Conservation (phyloP, 1,284 basidiomycete genomes). For the Cutaneotrichosporon sp. region DNA sequence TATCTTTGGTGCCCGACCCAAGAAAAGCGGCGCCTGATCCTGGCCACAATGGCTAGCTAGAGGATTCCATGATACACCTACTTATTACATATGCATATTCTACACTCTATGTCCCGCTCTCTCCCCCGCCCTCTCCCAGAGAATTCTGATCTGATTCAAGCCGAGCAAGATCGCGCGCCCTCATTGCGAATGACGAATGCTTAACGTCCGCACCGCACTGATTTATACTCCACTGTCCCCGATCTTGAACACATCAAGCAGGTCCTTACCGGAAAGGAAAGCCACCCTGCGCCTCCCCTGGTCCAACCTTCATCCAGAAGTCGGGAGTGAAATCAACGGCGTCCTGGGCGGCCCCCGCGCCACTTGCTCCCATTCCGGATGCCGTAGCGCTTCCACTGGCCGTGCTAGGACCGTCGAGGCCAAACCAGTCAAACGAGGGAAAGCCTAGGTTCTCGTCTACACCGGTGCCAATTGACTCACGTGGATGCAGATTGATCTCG, state of each 20-base stretch:
- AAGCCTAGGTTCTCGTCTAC: constrained; percentile 30
- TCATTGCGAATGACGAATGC: too few species aligned
- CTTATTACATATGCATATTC: too few species aligned
- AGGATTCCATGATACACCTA: too few species aligned
- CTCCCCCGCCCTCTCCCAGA: too few species aligned
- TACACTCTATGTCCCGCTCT: too few species aligned
- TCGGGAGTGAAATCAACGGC: constrained; percentile 48
- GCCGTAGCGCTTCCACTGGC: not conserved
- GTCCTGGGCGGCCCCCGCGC: constrained; percentile 9
- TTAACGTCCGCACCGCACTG: too few species aligned
- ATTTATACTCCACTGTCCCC: too few species aligned
- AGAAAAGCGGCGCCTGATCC: constrained; percentile 48
- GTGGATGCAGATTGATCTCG: constrained; percentile 16
- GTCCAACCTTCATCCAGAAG: constrained; percentile 56
- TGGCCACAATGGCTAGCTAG: too few species aligned
- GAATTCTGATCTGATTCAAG: too few species aligned
- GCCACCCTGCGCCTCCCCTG: constrained; percentile 52
- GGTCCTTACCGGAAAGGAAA: constrained; percentile 20
- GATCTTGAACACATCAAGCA: too few species aligned
- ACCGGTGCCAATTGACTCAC: not conserved
- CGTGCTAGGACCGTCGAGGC: not conserved
- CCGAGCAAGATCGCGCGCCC: too few species aligned
- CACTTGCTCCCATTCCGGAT: not conserved
- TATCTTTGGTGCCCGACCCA: constrained; percentile 73
- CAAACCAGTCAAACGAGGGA: constrained; percentile 39